phyloP scores from a whole-genome alignment of 2,329 filamentous ascomycete genomes.

The Septoria petroselini region DNA sequence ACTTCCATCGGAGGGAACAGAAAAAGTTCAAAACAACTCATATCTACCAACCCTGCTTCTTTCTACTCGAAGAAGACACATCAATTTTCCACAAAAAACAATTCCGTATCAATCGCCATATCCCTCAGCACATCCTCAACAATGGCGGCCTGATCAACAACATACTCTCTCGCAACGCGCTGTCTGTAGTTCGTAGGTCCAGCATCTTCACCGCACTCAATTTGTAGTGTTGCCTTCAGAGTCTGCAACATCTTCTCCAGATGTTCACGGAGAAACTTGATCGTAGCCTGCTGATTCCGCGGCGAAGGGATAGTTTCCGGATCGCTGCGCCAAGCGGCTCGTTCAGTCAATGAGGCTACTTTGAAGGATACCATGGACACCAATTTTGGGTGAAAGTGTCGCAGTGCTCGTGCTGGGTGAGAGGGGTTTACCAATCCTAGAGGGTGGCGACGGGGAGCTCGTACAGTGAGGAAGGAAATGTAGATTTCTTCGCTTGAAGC shows the following conservation, averaged over 20 bases:
- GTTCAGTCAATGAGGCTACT: slow-evolving; percentile 5
- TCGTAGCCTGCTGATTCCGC: slow-evolving; percentile 2
- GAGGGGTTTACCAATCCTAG: slow-evolving; percentile 1
- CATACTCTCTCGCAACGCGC: background rate
- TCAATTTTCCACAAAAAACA: slow-evolving; percentile 2
- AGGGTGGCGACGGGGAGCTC: slow-evolving; percentile 6
- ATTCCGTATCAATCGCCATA: slow-evolving; percentile 8
- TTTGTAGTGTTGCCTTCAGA: too few relatives aligned
- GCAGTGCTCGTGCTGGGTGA: slow-evolving; percentile 1
- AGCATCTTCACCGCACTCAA: background rate
- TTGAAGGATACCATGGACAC: slow-evolving; percentile 10
- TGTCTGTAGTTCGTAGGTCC: background rate
- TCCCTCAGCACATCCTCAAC: slow-evolving; percentile 6
- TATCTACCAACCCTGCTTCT: too few relatives aligned
- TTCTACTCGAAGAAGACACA: too few relatives aligned
- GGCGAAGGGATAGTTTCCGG: background rate
- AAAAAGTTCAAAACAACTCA: too few relatives aligned
- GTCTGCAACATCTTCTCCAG: background rate
- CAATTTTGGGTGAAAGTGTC: slow-evolving; percentile 10
- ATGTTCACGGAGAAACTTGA: background rate
- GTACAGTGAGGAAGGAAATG: slow-evolving; percentile 3
- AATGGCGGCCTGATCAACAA: background rate
- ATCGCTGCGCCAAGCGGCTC: background rate
- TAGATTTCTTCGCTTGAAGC: slow-evolving; percentile 6
- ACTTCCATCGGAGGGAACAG: too few relatives aligned